Evolutionary conservation across 139 green algal species (phyloP).

Genomic region (Penium margaritaceum): DNA sequence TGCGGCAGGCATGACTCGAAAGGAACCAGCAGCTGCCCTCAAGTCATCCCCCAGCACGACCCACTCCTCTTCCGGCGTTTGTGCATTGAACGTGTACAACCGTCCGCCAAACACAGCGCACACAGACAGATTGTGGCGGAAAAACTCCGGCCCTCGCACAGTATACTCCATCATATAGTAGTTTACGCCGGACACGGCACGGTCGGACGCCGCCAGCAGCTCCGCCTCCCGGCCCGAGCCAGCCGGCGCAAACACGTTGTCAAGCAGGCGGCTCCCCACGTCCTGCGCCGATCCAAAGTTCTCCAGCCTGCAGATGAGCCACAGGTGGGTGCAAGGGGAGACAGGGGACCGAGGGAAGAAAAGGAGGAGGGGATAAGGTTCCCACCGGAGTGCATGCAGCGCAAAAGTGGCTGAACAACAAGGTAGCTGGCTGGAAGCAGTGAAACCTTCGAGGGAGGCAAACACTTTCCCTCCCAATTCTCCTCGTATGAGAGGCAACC

Average conservation of each 20-base stretch:
- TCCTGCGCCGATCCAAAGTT: slow-evolving; percentile 11
- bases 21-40: no score
- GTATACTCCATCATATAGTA: slow-evolving; percentile 80
- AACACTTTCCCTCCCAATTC: background rate
- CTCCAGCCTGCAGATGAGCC: slow-evolving; percentile 12
- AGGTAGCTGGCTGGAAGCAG: no score
- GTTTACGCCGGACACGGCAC: slow-evolving; percentile 40
- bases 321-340: background rate
- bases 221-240: slow-evolving; percentile 45
- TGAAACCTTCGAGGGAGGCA: no score
- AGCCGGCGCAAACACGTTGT: slow-evolving; percentile 24
- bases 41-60: no score
- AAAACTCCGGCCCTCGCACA: slow-evolving; percentile 57
- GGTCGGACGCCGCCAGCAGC: slow-evolving; percentile 51
- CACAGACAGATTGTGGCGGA: slow-evolving; percentile 74
- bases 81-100: slow-evolving; percentile 32
- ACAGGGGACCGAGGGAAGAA: background rate
- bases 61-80: no score
- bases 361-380: background rate
- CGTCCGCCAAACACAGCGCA: slow-evolving; percentile 51
- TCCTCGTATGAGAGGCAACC: no score
- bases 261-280: slow-evolving; percentile 10
- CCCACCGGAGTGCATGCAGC: background rate
- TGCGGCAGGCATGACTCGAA: no score
- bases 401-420: no score